Percentiles rank a stretch among this genome's conserved stretches.
These are phyloP conservation scores for Stagonosporopsis cucurbitacearum DNA, from an alignment of 2,329 filamentous ascomycete species.

Conservation along the genomic window DNA sequence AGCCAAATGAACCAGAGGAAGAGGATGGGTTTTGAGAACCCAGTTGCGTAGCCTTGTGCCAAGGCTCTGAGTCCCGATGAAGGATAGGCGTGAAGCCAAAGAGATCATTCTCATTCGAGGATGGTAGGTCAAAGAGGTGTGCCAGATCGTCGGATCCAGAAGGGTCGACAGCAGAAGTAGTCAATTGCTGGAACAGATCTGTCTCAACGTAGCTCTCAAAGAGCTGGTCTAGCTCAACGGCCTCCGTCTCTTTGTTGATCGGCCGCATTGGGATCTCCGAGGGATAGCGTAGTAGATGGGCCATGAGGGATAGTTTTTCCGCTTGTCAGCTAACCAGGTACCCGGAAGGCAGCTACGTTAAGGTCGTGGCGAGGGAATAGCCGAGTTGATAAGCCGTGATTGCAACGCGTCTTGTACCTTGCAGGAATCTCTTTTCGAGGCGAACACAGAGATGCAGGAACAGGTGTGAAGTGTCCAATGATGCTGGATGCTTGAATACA, in stretches of 20 bases:
- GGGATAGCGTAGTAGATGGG: constrained; percentile 35
- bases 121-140: constrained; percentile 59
- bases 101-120: constrained; percentile 59
- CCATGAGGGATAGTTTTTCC: constrained; percentile 37
- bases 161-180: constrained; percentile 56
- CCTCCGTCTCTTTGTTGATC: constrained; percentile 60
- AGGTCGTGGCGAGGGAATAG: constrained; percentile 15
- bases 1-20: constrained; percentile 31
- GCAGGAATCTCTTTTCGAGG: constrained; percentile 22
- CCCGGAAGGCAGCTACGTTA: constrained; percentile 23
- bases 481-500: constrained; percentile 30
- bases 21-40: constrained; percentile 59
- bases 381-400: constrained; percentile 24
- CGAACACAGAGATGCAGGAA: constrained; percentile 33
- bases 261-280: constrained; percentile 51
- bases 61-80: constrained; percentile 58
- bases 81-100: constrained; percentile 56
- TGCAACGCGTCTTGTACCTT: constrained; percentile 35
- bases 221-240: constrained; percentile 65
- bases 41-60: constrained; percentile 61
- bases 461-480: constrained; percentile 38
- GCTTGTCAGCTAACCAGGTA: constrained; percentile 29
- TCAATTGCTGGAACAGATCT: constrained; percentile 58
- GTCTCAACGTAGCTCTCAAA: constrained; percentile 69
- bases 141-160: constrained; percentile 58